A percentile compares a stretch with the other conserved stretches of the same genome.
Evolutionary conservation across 2,329 filamentous ascomycete species (phyloP).

Genomic region (Plenodomus lindquistii): DNA sequence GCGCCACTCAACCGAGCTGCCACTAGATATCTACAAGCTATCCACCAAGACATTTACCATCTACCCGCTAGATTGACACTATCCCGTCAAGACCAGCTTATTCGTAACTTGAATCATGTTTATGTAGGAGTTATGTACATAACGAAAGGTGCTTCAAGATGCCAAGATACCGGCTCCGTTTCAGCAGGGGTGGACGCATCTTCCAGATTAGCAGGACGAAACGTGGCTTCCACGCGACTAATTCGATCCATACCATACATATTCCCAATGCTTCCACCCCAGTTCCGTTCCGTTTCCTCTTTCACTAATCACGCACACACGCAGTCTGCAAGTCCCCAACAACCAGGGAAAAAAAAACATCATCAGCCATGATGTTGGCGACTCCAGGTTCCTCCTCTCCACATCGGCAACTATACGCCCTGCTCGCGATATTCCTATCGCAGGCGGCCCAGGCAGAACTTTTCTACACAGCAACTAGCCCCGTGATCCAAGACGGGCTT

Average conservation of each 20-base stretch:
- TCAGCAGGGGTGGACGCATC: conserved; percentile 14
- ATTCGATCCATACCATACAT: not conserved
- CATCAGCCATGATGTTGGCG: too few species aligned
- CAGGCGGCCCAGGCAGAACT: conserved; percentile 14
- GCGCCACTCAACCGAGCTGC: conserved; percentile 9
- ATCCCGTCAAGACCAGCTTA: conserved; percentile 1
- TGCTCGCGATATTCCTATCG: conserved; percentile 6
- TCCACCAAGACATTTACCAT: conserved; percentile 9
- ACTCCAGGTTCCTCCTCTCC: conserved; percentile 1
- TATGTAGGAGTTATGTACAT: conserved; percentile 9
- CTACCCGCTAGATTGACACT: conserved; percentile 11
- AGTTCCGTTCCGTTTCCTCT: not conserved
- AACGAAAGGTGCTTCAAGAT: too few species aligned
- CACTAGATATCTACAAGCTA: not conserved
- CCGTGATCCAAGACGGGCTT: conserved; percentile 22
- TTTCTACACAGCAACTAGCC: conserved; percentile 22
- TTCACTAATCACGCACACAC: too few species aligned
- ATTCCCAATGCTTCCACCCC: not conserved
- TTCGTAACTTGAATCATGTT: conserved; percentile 1
- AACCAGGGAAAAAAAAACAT: too few species aligned
- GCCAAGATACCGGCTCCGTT: conserved; percentile 18
- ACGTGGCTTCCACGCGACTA: conserved; percentile 20
- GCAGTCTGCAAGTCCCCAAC: too few species aligned
- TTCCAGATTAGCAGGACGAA: conserved; percentile 15
- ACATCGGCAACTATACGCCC: conserved; percentile 1